These are phyloP conservation scores for Mucor ambiguus DNA, from an alignment of 371 early-diverging fungal species.

Conservation along the genomic window DNA sequence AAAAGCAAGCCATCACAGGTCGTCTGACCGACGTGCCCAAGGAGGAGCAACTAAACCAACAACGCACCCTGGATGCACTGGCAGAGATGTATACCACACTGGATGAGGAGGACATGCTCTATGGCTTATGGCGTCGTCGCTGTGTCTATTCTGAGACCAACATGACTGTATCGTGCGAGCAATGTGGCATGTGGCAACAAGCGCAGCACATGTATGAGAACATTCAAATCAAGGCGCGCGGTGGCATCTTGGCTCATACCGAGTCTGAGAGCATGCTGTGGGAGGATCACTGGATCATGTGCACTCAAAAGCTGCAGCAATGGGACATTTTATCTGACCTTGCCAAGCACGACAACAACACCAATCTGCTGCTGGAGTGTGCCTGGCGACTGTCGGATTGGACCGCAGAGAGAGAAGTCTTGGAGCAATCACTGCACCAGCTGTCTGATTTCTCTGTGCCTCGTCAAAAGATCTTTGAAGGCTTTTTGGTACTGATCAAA, in stretches of 20 bases:
- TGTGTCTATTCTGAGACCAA: constrained; percentile 95
- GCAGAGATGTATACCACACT: constrained; percentile 80
- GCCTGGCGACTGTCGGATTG: constrained; percentile 94
- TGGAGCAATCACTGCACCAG: constrained; percentile 65
- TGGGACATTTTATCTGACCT: constrained; percentile 98
- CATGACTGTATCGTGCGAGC: constrained; percentile 95
- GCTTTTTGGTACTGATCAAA: constrained; percentile 78
- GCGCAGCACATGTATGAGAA: constrained; percentile 94
- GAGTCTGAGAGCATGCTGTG: constrained; percentile 97
- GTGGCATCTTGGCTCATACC: constrained; percentile 87
- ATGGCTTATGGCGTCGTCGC: constrained; percentile 92
- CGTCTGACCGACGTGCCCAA: constrained; percentile 59
- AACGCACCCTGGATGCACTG: constrained; percentile 88
- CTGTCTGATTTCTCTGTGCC: constrained; percentile 65
- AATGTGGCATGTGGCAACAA: constrained; percentile 91
- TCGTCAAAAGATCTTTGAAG: constrained; percentile 84
- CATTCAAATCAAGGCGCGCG: constrained; percentile 92
- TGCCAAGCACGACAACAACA: constrained; percentile 86
- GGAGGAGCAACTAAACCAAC: constrained; percentile 88
- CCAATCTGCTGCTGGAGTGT: constrained; percentile 84
- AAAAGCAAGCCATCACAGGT: constrained; percentile 52
- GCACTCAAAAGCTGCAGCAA: constrained; percentile 94
- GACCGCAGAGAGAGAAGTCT: constrained; percentile 75
- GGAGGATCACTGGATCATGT: constrained; percentile 97
- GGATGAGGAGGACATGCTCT: constrained; percentile 89